Evolutionary conservation across 179 eudicot species (phyloP).

Genomic region (Actinidia chinensis): DNA sequence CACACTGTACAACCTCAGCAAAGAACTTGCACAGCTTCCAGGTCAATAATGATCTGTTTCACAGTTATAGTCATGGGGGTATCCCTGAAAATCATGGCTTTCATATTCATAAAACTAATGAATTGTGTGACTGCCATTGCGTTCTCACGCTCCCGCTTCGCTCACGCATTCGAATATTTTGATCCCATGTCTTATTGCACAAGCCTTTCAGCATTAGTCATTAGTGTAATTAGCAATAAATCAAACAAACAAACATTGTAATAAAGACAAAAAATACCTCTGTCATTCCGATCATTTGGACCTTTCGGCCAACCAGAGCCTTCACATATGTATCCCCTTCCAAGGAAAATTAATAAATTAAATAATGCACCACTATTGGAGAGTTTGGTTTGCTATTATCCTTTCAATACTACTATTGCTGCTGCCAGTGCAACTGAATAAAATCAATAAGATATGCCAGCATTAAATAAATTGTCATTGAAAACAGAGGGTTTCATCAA

Average conservation of each 20-base stretch:
- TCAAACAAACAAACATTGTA: background rate
- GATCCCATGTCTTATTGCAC: too few relatives aligned
- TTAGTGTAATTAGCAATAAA: background rate
- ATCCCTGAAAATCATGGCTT: too few relatives aligned
- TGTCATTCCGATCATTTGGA: constrained; percentile 95
- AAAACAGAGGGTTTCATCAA: background rate
- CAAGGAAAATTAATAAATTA: constrained; percentile 22
- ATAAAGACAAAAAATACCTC: constrained; percentile 52
- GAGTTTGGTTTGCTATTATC: background rate
- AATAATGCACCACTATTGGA: constrained; percentile 10
- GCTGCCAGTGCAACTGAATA: background rate
- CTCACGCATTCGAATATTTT: too few relatives aligned
- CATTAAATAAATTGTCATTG: too few relatives aligned
- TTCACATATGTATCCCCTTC: constrained; percentile 95
- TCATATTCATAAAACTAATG: too few relatives aligned
- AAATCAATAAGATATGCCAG: background rate
- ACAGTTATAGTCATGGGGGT: too few relatives aligned
- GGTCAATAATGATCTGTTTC: too few relatives aligned
- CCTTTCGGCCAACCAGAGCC: constrained; percentile 84
- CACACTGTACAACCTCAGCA: background rate
- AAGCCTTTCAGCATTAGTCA: too few relatives aligned
- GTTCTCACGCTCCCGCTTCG: too few relatives aligned
- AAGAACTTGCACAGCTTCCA: background rate
- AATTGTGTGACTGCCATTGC: too few relatives aligned
- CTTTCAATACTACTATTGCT: background rate